phyloP scores from a whole-genome alignment of 2,329 filamentous ascomycete genomes.

The Arthroderma sp. region DNA sequence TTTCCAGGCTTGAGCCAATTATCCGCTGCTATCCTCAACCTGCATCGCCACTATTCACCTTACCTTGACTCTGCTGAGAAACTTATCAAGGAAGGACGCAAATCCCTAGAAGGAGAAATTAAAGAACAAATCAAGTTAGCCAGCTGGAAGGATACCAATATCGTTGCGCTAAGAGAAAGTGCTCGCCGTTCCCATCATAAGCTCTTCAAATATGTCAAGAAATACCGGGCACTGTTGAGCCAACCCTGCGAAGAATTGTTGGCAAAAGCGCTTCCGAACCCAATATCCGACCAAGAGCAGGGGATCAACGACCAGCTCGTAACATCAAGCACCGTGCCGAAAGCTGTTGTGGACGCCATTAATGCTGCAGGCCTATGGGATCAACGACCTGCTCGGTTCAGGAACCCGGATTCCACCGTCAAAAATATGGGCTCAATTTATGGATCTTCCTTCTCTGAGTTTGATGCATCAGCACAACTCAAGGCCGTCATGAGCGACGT shows the following conservation, averaged over 20 bases:
- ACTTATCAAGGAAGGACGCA: conserved; percentile 52
- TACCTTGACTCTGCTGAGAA: conserved; percentile 56
- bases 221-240: conserved; percentile 68
- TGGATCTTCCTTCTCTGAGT: conserved; percentile 36
- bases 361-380: conserved; percentile 22
- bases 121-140: conserved; percentile 84
- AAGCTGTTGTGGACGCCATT: conserved; percentile 16
- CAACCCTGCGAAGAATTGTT: conserved; percentile 57
- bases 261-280: conserved; percentile 20
- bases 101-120: conserved; percentile 75
- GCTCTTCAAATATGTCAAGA: conserved; percentile 78
- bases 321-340: conserved; percentile 10
- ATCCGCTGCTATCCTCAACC: conserved; percentile 55
- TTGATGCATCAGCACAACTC: conserved; percentile 48
- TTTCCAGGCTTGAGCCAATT: conserved; percentile 47
- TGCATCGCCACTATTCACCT: conserved; percentile 60
- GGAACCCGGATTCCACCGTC: conserved; percentile 55
- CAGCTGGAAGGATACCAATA: conserved; percentile 97
- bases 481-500: conserved; percentile 58
- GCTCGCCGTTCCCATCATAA: conserved; percentile 83
- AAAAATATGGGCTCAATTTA: conserved; percentile 60
- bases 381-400: conserved; percentile 50
- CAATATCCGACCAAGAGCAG: conserved; percentile 8
- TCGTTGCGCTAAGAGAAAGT: conserved; percentile 75
- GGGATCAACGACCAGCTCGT: not conserved